A percentile compares a stretch with the other conserved stretches of the same genome.
Conservation (phyloP, 257 asterid genomes). For the Plantago ovata region DNA sequence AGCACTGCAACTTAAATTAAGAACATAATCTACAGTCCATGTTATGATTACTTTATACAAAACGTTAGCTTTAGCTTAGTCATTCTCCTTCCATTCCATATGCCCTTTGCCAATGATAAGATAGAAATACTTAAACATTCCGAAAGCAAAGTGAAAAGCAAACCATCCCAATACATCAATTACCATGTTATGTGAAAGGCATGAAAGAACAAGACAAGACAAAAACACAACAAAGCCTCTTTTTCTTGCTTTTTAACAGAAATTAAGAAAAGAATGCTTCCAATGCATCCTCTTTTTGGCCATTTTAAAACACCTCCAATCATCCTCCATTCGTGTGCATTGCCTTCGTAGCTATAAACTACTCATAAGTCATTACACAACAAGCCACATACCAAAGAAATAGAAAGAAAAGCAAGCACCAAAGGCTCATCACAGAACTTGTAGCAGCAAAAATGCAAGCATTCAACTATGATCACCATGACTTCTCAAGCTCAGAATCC, state of each 20-base stretch:
- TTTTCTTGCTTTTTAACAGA: too few species aligned
- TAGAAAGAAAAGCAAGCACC: conserved; percentile 14
- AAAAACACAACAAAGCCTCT: background rate
- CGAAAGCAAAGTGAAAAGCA: conserved; percentile 10
- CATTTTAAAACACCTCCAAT: background rate
- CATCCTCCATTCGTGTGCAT: conserved; percentile 14
- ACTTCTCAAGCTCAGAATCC: conserved; percentile 24
- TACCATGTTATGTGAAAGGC: conserved; percentile 5
- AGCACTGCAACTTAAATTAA: too few species aligned
- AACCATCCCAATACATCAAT: conserved; percentile 1
- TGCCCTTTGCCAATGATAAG: background rate
- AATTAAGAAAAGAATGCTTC: too few species aligned
- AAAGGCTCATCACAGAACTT: background rate
- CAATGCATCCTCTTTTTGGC: background rate
- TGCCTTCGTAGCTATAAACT: background rate
- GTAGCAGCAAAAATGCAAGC: conserved; percentile 33
- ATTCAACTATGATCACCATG: conserved; percentile 19
- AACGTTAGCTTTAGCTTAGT: background rate
- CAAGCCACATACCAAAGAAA: background rate
- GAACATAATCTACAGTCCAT: too few species aligned
- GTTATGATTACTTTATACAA: too few species aligned
- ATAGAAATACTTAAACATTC: conserved; percentile 9
- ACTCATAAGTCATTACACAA: background rate
- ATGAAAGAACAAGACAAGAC: conserved; percentile 14
- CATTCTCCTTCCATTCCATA: background rate